Conservation (phyloP, 1,139 yeast species). For the Diutina ranongensis region DNA sequence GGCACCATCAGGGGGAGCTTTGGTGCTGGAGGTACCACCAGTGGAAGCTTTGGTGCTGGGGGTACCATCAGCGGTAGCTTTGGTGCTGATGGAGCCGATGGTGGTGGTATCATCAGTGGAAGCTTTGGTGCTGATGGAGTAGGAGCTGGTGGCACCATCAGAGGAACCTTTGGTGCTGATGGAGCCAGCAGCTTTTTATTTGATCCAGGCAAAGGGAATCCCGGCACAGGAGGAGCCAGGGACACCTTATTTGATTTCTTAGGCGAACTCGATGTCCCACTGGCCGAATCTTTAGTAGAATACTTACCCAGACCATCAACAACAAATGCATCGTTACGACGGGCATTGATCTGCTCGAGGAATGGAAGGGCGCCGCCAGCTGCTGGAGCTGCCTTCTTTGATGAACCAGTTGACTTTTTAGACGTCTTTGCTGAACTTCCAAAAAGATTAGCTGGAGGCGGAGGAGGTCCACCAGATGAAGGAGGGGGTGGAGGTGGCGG, state of each 20-base stretch:
- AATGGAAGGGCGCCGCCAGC: conserved; percentile 30
- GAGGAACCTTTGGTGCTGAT: conserved; percentile 7
- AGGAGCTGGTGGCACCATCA: not conserved
- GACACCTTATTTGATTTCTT: not conserved
- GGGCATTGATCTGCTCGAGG: conserved; percentile 44
- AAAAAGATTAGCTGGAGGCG: conserved; percentile 9
- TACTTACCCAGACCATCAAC: conserved; percentile 30
- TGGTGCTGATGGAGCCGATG: conserved; percentile 6
- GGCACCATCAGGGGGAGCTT: conserved; percentile 7
- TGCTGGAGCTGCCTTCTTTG: conserved; percentile 14
- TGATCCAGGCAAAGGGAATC: not conserved
- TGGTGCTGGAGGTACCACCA: conserved; percentile 8
- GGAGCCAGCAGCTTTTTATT: conserved; percentile 8
- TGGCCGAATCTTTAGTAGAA: conserved; percentile 6
- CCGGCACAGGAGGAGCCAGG: conserved; percentile 7
- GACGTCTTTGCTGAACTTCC: not conserved
- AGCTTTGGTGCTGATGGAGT: conserved; percentile 12
- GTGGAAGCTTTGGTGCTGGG: not conserved
- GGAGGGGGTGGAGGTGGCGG: conserved; percentile 13
- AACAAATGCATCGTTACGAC: conserved; percentile 45
- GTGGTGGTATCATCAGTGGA: conserved; percentile 7
- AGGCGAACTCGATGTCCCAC: conserved; percentile 8
- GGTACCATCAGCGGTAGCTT: not conserved
- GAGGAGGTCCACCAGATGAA: conserved; percentile 14
- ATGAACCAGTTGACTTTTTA: not conserved